These are phyloP conservation scores for Physcia stellaris DNA, from an alignment of 495 filamentous ascomycete genomes.

Conservation along the genomic window DNA sequence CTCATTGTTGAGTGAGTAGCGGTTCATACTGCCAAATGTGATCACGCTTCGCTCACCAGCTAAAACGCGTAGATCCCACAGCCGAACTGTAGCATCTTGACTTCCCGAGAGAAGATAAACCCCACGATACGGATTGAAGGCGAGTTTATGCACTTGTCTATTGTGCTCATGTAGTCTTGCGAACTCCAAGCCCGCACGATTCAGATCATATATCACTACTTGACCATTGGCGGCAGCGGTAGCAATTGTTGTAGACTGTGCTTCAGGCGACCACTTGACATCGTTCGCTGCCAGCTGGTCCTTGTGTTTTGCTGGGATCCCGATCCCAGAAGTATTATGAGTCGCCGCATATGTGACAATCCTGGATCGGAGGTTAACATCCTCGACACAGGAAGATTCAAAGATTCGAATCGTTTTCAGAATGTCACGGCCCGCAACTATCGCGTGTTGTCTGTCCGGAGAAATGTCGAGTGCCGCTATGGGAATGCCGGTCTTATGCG, in stretches of 20 bases:
- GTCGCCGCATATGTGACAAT: constrained; percentile 55
- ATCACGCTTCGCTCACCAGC: constrained; percentile 33
- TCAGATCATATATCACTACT: constrained; percentile 76
- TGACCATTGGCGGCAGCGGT: constrained; percentile 78
- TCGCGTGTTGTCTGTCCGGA: constrained; percentile 56
- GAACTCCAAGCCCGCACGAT: constrained; percentile 56
- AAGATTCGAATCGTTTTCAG: constrained; percentile 70
- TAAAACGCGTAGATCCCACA: constrained; percentile 57
- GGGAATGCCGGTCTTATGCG: constrained; percentile 57
- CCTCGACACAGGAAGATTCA: constrained; percentile 55
- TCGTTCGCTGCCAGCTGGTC: constrained; percentile 73
- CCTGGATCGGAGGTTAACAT: constrained; percentile 65
- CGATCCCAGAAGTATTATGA: constrained; percentile 36
- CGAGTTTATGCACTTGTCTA: constrained; percentile 82
- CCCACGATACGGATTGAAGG: constrained; percentile 72
- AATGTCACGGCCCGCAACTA: constrained; percentile 71
- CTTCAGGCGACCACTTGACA: constrained; percentile 70
- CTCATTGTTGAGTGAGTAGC: constrained; percentile 54
- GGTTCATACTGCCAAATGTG: constrained; percentile 39
- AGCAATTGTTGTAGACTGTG: constrained; percentile 52
- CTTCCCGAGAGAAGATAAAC: constrained; percentile 74
- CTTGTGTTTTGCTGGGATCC: constrained; percentile 38
- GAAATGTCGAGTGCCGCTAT: constrained; percentile 69
- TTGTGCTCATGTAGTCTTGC: constrained; percentile 73
- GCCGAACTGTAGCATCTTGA: constrained; percentile 79